A percentile compares a stretch with the other conserved stretches of the same genome.
Evolutionary conservation across 805 yeast species (phyloP).

Genomic region (Komagataella ulmi): DNA sequence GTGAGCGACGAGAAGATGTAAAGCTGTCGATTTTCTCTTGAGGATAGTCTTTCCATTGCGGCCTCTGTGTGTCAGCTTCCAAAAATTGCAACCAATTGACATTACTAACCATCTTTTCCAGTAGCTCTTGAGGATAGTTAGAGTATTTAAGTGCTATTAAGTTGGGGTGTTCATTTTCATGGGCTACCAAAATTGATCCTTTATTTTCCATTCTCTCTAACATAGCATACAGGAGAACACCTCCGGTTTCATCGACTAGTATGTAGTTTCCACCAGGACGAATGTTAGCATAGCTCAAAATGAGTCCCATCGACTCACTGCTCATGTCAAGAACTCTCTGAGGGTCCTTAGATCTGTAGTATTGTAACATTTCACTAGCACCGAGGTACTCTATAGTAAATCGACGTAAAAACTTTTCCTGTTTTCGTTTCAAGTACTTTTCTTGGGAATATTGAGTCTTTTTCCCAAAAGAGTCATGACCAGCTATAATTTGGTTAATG

Average conservation of each 20-base stretch:
- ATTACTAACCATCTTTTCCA: slow-evolving; percentile 45
- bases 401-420: slow-evolving; percentile 76
- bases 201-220: slow-evolving; percentile 84
- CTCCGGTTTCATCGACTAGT: slow-evolving; percentile 90
- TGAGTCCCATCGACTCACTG: slow-evolving; percentile 68
- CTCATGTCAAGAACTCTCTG: slow-evolving; percentile 66
- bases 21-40: slow-evolving; percentile 40
- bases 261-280: slow-evolving; percentile 84
- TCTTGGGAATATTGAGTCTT: slow-evolving; percentile 87
- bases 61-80: slow-evolving; percentile 49
- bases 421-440: slow-evolving; percentile 83
- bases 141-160: slow-evolving; percentile 55
- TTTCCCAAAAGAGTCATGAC: slow-evolving; percentile 78
- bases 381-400: slow-evolving; percentile 74
- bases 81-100: slow-evolving; percentile 70
- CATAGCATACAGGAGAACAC: slow-evolving; percentile 73
- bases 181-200: slow-evolving; percentile 54
- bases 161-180: slow-evolving; percentile 92
- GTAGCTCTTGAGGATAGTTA: slow-evolving; percentile 41
- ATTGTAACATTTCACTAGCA: slow-evolving; percentile 56
- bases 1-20: slow-evolving; percentile 47
- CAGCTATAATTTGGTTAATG: slow-evolving; percentile 67
- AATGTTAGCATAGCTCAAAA: slow-evolving; percentile 69
- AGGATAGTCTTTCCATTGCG: slow-evolving; percentile 28
- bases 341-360: slow-evolving; percentile 67